Base-by-base conservation (phyloP, 129 eudicot genomes). In the Saussurea involucrata region DNA sequence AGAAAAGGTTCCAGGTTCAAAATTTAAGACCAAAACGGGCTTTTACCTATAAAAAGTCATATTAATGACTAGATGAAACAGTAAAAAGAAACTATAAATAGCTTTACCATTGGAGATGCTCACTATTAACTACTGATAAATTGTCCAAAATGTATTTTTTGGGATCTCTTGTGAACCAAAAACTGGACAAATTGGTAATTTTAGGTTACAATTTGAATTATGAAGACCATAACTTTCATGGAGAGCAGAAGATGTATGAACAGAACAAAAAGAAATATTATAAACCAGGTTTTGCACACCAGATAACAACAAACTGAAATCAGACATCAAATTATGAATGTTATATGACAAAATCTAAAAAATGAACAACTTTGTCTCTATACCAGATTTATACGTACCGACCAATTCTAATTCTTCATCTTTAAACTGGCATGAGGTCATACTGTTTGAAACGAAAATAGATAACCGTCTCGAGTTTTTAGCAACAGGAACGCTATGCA, bases 271-370 rank as follows among this genome's bases (percentile, higher is more conserved):
- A 15, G 8, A 64, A 32, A 66, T 33, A 31, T 49, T 12, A 63
- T 24, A 72, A 20, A 33, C 53, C 44, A 53, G 12, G 69, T 33
- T 34, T 9, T 69, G 72, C 72, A 63, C 65, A 71, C 71, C 60
- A 63, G 53, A 71, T 37, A n/a, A 68, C 31, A 27, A 46, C 32
- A 24, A 61, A 42, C n/a, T 18, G 29, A 40, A 78, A 70, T 12
- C 76, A 69, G 6, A 31, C 71, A 68, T 69, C 76, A 37, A 79
- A 20, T 58, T 68, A 69, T 79, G 66, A 79, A 72, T 74, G 69
- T 13, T 74, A 74, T 44, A 24, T 67, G 67, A 76, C 31, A 49
- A 76, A 53, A 46, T 46, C 66, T 76, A 76, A 46, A 58, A 17
- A 46, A 75, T 72, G 49, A 6, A 28, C 15, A 49, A 1, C 3